Evolutionary conservation across 306 rosid species (phyloP).

Genomic region (Quercus berberidifolia): DNA sequence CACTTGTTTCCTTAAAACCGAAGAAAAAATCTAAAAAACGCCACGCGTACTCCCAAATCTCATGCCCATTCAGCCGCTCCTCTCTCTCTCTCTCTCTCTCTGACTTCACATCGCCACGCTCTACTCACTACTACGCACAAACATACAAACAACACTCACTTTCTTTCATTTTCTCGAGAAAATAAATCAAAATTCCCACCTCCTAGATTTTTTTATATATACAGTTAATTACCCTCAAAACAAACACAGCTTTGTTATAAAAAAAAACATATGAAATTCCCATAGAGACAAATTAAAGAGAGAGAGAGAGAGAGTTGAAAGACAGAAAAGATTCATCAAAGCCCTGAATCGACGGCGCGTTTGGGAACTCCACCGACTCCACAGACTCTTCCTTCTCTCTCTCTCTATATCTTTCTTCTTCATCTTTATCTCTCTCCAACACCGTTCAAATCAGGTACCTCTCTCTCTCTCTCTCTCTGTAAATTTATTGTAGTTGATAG

Average conservation of each 20-base stretch:
- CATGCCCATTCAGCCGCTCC: too few relatives aligned
- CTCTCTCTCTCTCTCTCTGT: constrained; percentile 10
- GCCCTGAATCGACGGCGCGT: constrained; percentile 17
- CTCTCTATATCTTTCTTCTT: neutral
- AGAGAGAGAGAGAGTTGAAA: neutral
- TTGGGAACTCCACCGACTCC: constrained; percentile 42
- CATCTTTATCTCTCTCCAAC: constrained; percentile 5
- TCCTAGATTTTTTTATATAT: neutral
- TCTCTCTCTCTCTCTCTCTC: neutral
- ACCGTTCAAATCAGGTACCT: constrained; percentile 30
- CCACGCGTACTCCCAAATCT: too few relatives aligned
- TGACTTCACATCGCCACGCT: too few relatives aligned
- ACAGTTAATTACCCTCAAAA: neutral
- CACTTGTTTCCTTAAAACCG: neutral
- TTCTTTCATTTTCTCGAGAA: constrained; percentile 39
- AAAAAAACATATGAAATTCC: neutral
- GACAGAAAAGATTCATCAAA: constrained; percentile 22
- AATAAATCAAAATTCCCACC: neutral
- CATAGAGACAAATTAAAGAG: neutral
- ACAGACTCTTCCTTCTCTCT: neutral
- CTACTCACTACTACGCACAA: too few relatives aligned
- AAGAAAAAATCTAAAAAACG: neutral
- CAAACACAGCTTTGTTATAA: neutral
- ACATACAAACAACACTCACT: neutral
- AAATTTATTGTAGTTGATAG: constrained; percentile 30